Percentiles rank a stretch among this genome's conserved stretches.
Conservation (phyloP, 306 rosid species). For the Lagenaria siceraria region DNA sequence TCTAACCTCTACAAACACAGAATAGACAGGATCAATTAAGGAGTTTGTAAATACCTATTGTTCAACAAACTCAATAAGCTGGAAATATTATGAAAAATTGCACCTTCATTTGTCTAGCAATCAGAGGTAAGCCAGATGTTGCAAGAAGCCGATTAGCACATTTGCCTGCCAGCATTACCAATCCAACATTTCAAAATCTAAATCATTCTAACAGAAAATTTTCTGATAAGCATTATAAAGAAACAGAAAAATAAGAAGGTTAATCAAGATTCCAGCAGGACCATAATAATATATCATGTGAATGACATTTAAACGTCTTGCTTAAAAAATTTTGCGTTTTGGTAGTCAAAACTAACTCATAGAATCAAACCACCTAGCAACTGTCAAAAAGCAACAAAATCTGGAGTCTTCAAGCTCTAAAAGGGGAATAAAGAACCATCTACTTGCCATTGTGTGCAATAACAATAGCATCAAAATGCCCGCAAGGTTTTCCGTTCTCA, state of each 20-base stretch:
- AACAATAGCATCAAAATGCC: constrained; percentile 76
- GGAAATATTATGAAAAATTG: neutral
- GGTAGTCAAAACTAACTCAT: neutral
- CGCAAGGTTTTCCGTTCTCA: constrained; percentile 78
- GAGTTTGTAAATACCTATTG: neutral
- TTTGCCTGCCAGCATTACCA: constrained; percentile 44
- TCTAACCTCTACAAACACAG: constrained; percentile 55
- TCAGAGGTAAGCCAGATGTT: constrained; percentile 65
- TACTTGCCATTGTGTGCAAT: constrained; percentile 79
- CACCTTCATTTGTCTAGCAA: constrained; percentile 92
- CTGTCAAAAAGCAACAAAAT: neutral
- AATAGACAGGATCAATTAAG: neutral
- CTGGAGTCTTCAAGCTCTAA: neutral
- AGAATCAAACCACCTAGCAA: neutral
- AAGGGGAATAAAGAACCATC: neutral
- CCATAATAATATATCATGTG: neutral
- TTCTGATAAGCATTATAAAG: neutral
- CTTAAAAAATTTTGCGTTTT: neutral
- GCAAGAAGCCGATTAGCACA: constrained; percentile 92
- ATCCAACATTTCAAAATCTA: constrained; percentile 5
- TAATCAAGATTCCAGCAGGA: neutral
- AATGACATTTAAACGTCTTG: neutral
- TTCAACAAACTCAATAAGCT: neutral
- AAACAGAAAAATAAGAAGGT: neutral
- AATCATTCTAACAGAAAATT: neutral